Percentiles rank a stretch among this genome's conserved stretches.
phyloP scores from a whole-genome alignment of 2,329 filamentous ascomycete species.

The Juglanconis sp. region DNA sequence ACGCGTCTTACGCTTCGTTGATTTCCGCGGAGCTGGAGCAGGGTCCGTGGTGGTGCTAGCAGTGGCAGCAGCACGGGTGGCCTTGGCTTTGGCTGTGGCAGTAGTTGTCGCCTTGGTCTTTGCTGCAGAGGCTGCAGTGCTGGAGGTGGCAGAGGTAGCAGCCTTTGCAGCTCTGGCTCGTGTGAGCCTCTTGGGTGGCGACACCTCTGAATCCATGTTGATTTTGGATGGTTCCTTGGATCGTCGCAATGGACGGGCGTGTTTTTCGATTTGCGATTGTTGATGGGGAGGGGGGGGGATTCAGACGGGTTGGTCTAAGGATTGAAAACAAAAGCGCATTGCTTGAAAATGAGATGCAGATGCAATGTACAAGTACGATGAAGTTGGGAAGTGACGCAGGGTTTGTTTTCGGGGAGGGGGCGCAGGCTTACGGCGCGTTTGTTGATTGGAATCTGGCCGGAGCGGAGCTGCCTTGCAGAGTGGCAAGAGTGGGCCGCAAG shows the following conservation, averaged over 20 bases:
- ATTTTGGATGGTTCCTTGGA: neutral
- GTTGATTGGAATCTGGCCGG: conserved; percentile 4
- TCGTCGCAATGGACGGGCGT: neutral
- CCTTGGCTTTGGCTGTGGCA: conserved; percentile 39
- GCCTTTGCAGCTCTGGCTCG: conserved; percentile 41
- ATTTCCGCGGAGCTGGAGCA: conserved; percentile 25
- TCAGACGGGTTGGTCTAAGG: neutral
- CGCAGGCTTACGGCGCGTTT: neutral
- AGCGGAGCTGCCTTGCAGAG: conserved; percentile 2
- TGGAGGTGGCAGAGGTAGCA: conserved; percentile 20
- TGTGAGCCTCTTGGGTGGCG: conserved; percentile 28
- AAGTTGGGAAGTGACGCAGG: neutral
- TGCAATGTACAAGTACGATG: neutral
- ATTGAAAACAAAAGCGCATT: conserved; percentile 5
- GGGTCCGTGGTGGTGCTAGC: conserved; percentile 28
- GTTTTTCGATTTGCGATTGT: neutral
- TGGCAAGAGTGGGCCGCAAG: neutral
- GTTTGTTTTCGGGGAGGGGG: neutral
- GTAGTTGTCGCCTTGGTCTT: conserved; percentile 35
- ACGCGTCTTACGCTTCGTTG: conserved; percentile 52
- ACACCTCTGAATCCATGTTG: conserved; percentile 24
- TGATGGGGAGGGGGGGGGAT: neutral
- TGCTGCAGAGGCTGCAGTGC: conserved; percentile 11
- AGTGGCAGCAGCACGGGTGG: conserved; percentile 37
- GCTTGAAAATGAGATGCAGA: neutral